Evolutionary conservation across 2,329 filamentous ascomycete species (phyloP).

Genomic region (Exophiala aquamarina): DNA sequence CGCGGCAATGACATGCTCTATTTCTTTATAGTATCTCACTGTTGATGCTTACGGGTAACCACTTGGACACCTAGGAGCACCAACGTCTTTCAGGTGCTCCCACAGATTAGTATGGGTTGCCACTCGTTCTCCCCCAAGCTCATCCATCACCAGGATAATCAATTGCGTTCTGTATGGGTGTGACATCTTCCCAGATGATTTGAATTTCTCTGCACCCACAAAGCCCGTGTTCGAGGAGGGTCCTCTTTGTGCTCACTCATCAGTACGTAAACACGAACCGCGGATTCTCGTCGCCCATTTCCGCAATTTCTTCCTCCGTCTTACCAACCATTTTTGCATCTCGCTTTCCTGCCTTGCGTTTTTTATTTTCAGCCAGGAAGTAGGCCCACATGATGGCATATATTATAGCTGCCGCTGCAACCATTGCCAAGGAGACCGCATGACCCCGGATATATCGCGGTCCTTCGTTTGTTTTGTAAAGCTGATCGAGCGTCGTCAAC

Average conservation of each 20-base stretch:
- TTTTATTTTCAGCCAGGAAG: conserved; percentile 50
- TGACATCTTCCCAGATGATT: neutral
- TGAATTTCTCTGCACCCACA: neutral
- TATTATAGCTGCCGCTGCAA: conserved; percentile 54
- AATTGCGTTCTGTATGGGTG: too few species aligned
- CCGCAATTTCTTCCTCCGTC: conserved; percentile 42
- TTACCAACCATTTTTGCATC: conserved; percentile 40
- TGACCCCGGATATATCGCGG: conserved; percentile 64
- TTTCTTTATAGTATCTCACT: too few species aligned
- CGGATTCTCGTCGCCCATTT: conserved; percentile 45
- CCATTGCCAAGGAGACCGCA: conserved; percentile 60
- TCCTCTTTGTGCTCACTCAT: conserved; percentile 16
- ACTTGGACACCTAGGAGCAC: too few species aligned
- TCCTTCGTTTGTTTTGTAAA: conserved; percentile 46
- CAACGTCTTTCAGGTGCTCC: too few species aligned
- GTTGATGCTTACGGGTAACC: too few species aligned
- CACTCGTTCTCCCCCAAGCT: too few species aligned
- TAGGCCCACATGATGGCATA: conserved; percentile 58
- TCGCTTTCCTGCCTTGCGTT: conserved; percentile 35
- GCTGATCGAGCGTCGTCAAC: conserved; percentile 10
- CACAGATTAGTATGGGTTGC: too few species aligned
- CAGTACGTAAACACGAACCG: conserved; percentile 38
- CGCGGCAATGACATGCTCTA: too few species aligned
- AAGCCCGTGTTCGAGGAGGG: neutral
- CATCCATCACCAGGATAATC: too few species aligned